Evolutionary conservation across 805 yeast genomes (phyloP), one percentile per base, ranked within the genome.

Genomic region (Zygoascus biomembranicola): DNA sequence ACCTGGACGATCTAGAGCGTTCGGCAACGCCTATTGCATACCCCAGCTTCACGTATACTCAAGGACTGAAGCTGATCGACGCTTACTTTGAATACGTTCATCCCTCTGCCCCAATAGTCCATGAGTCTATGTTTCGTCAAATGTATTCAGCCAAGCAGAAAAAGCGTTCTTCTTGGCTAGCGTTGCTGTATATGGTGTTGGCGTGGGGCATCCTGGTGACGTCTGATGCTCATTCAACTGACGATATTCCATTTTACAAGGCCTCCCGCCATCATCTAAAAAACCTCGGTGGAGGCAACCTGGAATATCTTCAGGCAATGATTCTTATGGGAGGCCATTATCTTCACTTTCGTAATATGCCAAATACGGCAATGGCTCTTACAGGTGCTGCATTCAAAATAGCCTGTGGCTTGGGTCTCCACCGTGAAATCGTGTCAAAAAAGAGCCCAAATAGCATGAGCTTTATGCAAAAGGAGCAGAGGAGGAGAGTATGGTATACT

Each of bases 81-180:
- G 50, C 50, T 10, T 47, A 31, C 20, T 47, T 47, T 18, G 50
- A 47, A 47, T 18, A 47, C 13, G 50, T 47, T 11, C 42, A 47
- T 32, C 42, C 50, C 18, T 26, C 35, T 14, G 35, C 20, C 6
- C 50, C 50, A 20, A 14, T 47, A 16, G 8, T 47, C 10, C 42
- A 47, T 19, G 42, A 47, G 20, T 10, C 18, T 11, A 32, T 19
- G n/a, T 47, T 47, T 23, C n/a, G 41, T 11, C 23, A 23, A 6
- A 16, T 35, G 20, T 47, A 20, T 18, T 23, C 31, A 5, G 3
- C 43, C 5, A 31, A 23, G 5, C n/a, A 32, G 10, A 19, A 14
- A n/a, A n/a, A n/a, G 6, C n/a, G 37, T 13, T 5, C n/a, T 10
- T 28, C 50, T 8, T 47, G 50, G 50, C n/a, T 32, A 19, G 50